A percentile compares a stretch with the other conserved stretches of the same genome.
phyloP scores from a whole-genome alignment of 192 early-diverging fungal species.

The Jimgerdemannia flammicorona region DNA sequence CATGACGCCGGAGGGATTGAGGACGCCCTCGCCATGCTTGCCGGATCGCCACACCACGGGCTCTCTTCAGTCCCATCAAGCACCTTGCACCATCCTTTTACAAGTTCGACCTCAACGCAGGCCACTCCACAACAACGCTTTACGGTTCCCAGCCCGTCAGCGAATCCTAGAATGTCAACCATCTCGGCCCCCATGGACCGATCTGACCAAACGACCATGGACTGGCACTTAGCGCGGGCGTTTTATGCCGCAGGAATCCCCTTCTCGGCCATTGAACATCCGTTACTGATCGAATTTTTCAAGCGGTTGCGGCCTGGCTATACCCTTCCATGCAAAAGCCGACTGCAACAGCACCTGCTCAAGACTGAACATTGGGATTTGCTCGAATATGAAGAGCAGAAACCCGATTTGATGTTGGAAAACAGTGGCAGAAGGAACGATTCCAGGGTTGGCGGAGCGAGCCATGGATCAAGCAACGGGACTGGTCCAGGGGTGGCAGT shows the following conservation, averaged over 20 bases:
- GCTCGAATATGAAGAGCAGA: neutral
- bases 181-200: neutral
- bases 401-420: neutral
- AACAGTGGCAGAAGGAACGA: neutral
- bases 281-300: conserved; percentile 5
- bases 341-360: conserved; percentile 9
- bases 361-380: conserved; percentile 18
- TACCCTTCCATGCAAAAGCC: neutral
- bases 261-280: conserved; percentile 7
- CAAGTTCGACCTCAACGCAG: no score
- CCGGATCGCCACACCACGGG: neutral
- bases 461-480: no score
- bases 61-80: neutral
- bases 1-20: neutral
- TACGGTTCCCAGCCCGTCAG: no score
- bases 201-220: neutral
- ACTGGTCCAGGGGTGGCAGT: no score
- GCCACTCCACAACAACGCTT: no score
- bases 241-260: conserved; percentile 7
- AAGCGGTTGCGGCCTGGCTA: conserved; percentile 7
- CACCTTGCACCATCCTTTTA: neutral
- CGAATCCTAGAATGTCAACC: no score
- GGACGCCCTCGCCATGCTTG: neutral
- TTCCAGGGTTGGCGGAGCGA: no score
- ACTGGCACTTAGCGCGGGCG: conserved; percentile 8